Evolutionary conservation across 352 stramenopile species (phyloP), one percentile per base, ranked within the genome.

Genomic region (Pythium folliculosum): DNA sequence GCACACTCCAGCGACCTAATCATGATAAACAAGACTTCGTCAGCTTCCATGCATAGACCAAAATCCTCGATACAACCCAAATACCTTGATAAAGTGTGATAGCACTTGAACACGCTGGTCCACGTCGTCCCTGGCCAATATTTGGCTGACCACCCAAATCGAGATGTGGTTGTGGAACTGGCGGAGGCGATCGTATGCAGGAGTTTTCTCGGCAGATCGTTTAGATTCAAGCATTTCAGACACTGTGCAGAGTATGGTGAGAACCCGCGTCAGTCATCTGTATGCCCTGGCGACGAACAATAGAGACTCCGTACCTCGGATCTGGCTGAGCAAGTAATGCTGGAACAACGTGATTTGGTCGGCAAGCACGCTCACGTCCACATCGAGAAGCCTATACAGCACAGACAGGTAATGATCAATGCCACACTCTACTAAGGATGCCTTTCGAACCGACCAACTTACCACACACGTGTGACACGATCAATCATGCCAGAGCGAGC

Each of bases 241-340:
- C 10, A 94, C 88, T 95, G 54, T 43, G n/a, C 1, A 50, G 19
- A 27, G 23, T 13, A 14, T 0, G 22, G 44, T 43, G 8, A 47
- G 35, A 47, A 30, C 5, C 17, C 2, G 35, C 25, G 32, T 48
- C 6, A 60, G 37, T 50, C n/a, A 22, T 60, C 21, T 44, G 2
- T 6, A 54, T 23, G 32, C 30, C n/a, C 1, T 14, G 10, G 12
- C 12, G 1, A 14, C 10, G 35, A 7, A 47, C n/a, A 19, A n/a
- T 8, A 47, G n/a, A 19, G 9, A 1, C 14, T 19, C 2, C n/a
- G 47, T 49, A 91, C 85, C 82, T 86, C 89, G 90, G 54, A 96
- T 93, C 40, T 92, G 90, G 69, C 88, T 94, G 69, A 95, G 93
- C 22, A 96, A 73, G 61, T 91, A 96, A 64, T 96, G 88, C 59